A percentile compares a stretch with the other conserved stretches of the same genome.
These are phyloP conservation scores for Stenogyne calaminthoides DNA, from an alignment of 305 asterid species.

Conservation along the genomic window DNA sequence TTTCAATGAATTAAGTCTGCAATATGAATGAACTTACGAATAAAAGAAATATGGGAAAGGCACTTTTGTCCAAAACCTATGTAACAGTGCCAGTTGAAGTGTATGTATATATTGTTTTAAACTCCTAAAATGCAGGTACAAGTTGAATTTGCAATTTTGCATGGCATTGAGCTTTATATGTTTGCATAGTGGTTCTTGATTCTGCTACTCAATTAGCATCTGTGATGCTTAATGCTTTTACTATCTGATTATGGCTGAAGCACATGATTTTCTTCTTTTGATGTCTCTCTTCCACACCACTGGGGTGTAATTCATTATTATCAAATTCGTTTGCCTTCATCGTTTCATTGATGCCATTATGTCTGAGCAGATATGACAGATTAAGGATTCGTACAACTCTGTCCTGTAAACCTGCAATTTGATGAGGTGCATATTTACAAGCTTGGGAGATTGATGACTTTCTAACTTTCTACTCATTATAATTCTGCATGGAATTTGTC, in stretches of 20 bases:
- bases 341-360: slow-evolving; percentile 10
- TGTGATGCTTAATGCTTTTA: neutral
- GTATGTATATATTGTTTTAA: neutral
- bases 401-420: neutral
- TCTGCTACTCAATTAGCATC: neutral
- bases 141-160: no score
- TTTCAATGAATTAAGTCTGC: neutral
- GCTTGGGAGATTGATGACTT: neutral
- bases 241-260: neutral
- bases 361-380: neutral
- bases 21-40: neutral
- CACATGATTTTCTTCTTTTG: neutral
- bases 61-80: neutral
- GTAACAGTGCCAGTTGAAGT: neutral
- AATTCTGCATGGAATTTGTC: neutral
- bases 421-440: slow-evolving; percentile 2
- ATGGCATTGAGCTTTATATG: neutral
- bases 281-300: neutral
- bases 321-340: neutral
- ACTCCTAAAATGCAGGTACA: neutral
- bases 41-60: neutral
- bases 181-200: neutral
- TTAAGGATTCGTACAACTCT: neutral
- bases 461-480: neutral
- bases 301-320: neutral